A percentile compares a stretch with the other conserved stretches of the same genome.
Conservation (phyloP, 306 rosid species). For the Cicer bijugum region DNA sequence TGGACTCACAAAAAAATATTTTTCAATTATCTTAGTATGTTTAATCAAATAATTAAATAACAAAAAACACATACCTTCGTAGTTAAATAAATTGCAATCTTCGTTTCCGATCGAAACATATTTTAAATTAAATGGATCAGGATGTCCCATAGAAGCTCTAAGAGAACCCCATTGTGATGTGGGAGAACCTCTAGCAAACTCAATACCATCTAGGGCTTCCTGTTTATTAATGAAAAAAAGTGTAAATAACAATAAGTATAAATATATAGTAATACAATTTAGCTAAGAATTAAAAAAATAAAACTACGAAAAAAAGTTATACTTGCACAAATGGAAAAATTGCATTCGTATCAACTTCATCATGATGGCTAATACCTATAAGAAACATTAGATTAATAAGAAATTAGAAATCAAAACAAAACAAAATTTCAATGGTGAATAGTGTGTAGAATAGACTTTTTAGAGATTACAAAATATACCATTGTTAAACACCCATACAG, state of each 20-base stretch:
- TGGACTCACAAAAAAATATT: too few species aligned
- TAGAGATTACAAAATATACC: slow-evolving; percentile 47
- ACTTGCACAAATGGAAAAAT: slow-evolving; percentile 77
- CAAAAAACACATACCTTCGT: slow-evolving; percentile 47
- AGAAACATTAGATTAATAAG: too few species aligned
- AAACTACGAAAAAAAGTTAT: neutral
- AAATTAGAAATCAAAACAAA: neutral
- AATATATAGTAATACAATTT: neutral
- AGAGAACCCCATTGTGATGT: slow-evolving; percentile 72
- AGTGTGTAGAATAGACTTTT: neutral
- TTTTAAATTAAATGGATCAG: slow-evolving; percentile 71
- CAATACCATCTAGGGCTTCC: slow-evolving; percentile 88
- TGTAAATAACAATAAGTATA: neutral
- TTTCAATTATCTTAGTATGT: too few species aligned
- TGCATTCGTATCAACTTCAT: slow-evolving; percentile 55
- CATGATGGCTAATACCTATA: slow-evolving; percentile 68
- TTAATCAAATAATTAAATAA: too few species aligned
- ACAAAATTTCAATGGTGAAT: too few species aligned
- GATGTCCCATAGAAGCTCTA: slow-evolving; percentile 82
- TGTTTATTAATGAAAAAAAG: slow-evolving; percentile 24
- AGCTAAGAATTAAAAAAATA: too few species aligned
- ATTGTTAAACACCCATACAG: slow-evolving; percentile 79
- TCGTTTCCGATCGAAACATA: slow-evolving; percentile 83
- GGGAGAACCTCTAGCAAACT: slow-evolving; percentile 81
- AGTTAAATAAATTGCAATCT: slow-evolving; percentile 63